phyloP scores from a whole-genome alignment of 805 yeast genomes.

The Jamesozyma rosinii region DNA sequence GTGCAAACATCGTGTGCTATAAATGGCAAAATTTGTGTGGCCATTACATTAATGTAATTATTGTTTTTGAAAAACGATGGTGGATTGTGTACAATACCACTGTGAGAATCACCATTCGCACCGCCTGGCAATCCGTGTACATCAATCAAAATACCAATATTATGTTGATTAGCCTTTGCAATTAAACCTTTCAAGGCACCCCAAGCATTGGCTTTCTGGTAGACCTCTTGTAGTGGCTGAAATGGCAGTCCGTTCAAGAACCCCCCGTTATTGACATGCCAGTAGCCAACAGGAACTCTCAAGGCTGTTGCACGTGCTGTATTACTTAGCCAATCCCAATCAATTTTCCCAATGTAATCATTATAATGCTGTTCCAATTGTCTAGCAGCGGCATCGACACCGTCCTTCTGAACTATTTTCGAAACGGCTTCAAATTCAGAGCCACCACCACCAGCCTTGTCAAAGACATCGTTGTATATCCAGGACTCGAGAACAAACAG shows the following conservation, averaged over 20 bases:
- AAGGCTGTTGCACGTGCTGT: slow-evolving; percentile 64
- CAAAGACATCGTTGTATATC: slow-evolving; percentile 57
- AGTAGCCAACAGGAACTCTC: slow-evolving; percentile 85
- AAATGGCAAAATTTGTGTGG: slow-evolving; percentile 45
- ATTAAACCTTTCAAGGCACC: slow-evolving; percentile 44
- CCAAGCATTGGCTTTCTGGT: slow-evolving; percentile 61
- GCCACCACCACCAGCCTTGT: slow-evolving; percentile 47
- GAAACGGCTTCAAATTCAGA: slow-evolving; percentile 69
- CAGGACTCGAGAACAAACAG: slow-evolving; percentile 73
- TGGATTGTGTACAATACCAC: slow-evolving; percentile 46
- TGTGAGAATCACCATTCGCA: slow-evolving; percentile 78
- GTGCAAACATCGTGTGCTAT: slow-evolving; percentile 50
- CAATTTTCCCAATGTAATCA: slow-evolving; percentile 51
- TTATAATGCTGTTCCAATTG: slow-evolving; percentile 60
- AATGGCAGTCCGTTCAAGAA: slow-evolving; percentile 54
- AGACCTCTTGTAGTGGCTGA: slow-evolving; percentile 44
- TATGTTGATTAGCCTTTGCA: slow-evolving; percentile 47
- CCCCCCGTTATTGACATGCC: slow-evolving; percentile 65
- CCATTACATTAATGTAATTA: slow-evolving; percentile 34
- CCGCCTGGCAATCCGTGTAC: slow-evolving; percentile 89
- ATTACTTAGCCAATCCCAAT: slow-evolving; percentile 67
- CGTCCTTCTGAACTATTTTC: slow-evolving; percentile 39
- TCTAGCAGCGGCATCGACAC: slow-evolving; percentile 44
- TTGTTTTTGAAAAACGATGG: slow-evolving; percentile 34
- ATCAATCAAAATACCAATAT: slow-evolving; percentile 73